Percentiles rank a stretch among this genome's conserved stretches.
phyloP scores from a whole-genome alignment of 306 rosid genomes.

The Lathyrus sativus region DNA sequence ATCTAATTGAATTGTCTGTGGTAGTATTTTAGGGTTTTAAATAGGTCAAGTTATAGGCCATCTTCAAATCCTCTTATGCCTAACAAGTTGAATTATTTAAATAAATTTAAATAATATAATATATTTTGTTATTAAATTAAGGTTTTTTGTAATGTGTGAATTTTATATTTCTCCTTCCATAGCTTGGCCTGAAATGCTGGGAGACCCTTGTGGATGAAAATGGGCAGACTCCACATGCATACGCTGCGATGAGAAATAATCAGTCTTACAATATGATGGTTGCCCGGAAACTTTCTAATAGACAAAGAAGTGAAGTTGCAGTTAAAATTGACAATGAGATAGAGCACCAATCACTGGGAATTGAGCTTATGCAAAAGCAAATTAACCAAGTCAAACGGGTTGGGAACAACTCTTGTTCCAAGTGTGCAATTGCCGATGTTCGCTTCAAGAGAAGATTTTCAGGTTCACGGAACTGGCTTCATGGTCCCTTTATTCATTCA shows the following conservation, averaged over 20 bases:
- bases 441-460: constrained; percentile 53
- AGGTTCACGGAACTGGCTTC: constrained; percentile 66
- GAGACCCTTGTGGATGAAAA: constrained; percentile 66
- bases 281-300: constrained; percentile 62
- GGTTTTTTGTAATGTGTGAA: background rate
- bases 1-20: constrained; percentile 17
- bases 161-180: constrained; percentile 18
- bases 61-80: background rate
- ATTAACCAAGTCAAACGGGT: constrained; percentile 38
- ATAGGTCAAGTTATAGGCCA: background rate
- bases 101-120: background rate
- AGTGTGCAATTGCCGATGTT: constrained; percentile 59
- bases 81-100: background rate
- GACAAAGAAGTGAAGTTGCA: constrained; percentile 61
- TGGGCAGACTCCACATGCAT: constrained; percentile 71
- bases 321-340: constrained; percentile 59
- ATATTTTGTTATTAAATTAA: background rate
- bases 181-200: constrained; percentile 90
- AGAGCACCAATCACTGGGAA: constrained; percentile 38
- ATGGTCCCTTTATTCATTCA: constrained; percentile 74
- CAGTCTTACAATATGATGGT: constrained; percentile 67
- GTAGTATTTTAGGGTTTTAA: constrained; percentile 11
- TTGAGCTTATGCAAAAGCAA: constrained; percentile 44
- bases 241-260: constrained; percentile 78
- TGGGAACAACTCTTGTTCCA: constrained; percentile 60